Conservation (phyloP, 2,329 filamentous ascomycete genomes). For the Colletotrichum higginsianum region DNA sequence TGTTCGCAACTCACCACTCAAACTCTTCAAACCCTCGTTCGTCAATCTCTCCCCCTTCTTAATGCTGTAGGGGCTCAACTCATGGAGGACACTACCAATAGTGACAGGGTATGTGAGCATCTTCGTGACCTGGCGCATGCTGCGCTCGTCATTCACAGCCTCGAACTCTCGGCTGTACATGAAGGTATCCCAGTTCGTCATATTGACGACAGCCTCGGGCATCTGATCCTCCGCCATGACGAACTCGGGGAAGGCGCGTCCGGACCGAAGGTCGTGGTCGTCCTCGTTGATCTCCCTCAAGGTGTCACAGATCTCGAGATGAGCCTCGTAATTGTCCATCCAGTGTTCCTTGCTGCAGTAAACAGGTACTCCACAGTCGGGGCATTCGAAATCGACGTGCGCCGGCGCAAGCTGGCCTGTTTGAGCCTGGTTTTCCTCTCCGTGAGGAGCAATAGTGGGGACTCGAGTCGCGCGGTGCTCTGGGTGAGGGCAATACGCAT, state of each 20-base stretch:
- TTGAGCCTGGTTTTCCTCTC: slow-evolving; percentile 71
- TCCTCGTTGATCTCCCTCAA: slow-evolving; percentile 96
- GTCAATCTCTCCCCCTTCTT: slow-evolving; percentile 83
- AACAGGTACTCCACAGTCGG: slow-evolving; percentile 93
- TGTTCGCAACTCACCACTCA: slow-evolving; percentile 78
- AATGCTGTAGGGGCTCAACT: slow-evolving; percentile 92
- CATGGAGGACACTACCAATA: slow-evolving; percentile 91
- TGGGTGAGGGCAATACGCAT: slow-evolving; percentile 94
- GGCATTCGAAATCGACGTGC: slow-evolving; percentile 94
- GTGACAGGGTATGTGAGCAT: slow-evolving; percentile 95
- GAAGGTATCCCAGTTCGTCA: slow-evolving; percentile 99
- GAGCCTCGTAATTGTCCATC: slow-evolving; percentile 94
- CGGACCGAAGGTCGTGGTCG: slow-evolving; percentile 93
- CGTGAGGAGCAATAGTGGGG: slow-evolving; percentile 74
- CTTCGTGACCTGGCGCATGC: slow-evolving; percentile 92
- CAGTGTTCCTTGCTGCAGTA: slow-evolving; percentile 97
- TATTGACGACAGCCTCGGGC: slow-evolving; percentile 93
- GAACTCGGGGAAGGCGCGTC: slow-evolving; percentile 93
- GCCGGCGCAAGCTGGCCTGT: slow-evolving; percentile 76
- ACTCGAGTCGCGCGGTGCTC: slow-evolving; percentile 84
- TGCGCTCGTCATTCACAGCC: slow-evolving; percentile 91
- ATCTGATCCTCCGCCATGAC: slow-evolving; percentile 91
- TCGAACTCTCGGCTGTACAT: slow-evolving; percentile 93
- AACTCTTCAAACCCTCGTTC: slow-evolving; percentile 90
- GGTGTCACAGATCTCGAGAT: slow-evolving; percentile 93